Base-by-base conservation (phyloP, 192 early-diverging fungal genomes). In the Geranomyces michiganensis region DNA sequence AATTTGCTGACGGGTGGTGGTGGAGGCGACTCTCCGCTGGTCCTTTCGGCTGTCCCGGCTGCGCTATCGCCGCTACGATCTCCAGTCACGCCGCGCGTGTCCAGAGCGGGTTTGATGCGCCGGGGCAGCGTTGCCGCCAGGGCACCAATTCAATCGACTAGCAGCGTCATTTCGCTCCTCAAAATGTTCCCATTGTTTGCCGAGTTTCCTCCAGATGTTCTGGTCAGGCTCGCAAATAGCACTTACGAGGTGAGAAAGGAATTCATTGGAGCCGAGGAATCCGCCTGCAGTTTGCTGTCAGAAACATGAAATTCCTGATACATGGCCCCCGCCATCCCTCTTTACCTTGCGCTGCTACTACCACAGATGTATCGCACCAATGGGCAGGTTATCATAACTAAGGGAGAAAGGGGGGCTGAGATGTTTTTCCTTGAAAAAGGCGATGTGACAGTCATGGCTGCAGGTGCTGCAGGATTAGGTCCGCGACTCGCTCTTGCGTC, bases 321-420 rank as follows among this genome's bases (percentile, higher is more conserved):
- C n/a, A n/a, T n/a, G n/a, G n/a, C n/a, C n/a, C n/a, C 36, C 36
- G 36, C 36, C 10, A 7, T 10, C 36, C 36, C 36, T 41, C 10
- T 41, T 41, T 41, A n/a, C n/a, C n/a, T n/a, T n/a, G n/a, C n/a
- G n/a, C n/a, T n/a, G n/a, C n/a, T 41, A 3, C 3, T 10, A 41
- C 36, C 3, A 41, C 68, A 81, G 63, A 72, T 80, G 72, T 33
- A 41, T 12, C 73, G 76, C 17, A 56, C 29, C 27, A 12, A 65
- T 19, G 77, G 78, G 12, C 71, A 81, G 41, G n/a, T 58, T 12
- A 78, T 82, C 24, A 67, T 82, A 0, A 31, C 56, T 6, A 78
- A 82, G 53, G 81, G 81, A 8, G 81, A 82, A 26, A 69, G 67
- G 56, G 78, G 75, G 8, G 75, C 74, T 1, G 81, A 82, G 46